Base-by-base conservation (phyloP, 2,329 filamentous ascomycete genomes). In the Tolypocladium album region DNA sequence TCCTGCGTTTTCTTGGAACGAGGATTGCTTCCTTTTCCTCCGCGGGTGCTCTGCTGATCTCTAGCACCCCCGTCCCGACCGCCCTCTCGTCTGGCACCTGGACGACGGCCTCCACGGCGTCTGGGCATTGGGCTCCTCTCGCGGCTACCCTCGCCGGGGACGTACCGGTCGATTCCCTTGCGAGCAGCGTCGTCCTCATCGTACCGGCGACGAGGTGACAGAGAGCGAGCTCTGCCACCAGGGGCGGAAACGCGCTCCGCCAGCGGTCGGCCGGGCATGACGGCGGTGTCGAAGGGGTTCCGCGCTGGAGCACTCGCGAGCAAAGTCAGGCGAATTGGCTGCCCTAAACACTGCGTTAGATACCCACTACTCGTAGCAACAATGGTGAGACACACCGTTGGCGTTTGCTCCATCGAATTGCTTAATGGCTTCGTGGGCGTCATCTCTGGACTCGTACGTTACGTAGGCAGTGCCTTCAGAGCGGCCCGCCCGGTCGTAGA, bases 321-420 rank as follows among this genome's bases (percentile, higher is more conserved):
- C 39, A 93, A 77, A 0, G 83, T 83, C 60, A 96, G 74, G 40
- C 82, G 85, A 67, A 96, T 96, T 4, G 90, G 91, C 74, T 93
- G 90, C 56, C 89, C 88, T 86, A 53, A 1, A 56, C 12, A 24
- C 3, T 4, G 17, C 38, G 59, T 53, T 57, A 61, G 58, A 24
- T 12, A n/a, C 9, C 2, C 43, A 6, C 22, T 12, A 4, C 45
- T 34, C 7, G 36, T 9, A 13, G 36, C 4, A 4, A 9, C 22
- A 7, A 3, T 31, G 27, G 13, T 7, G 55, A 12, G 45, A 60
- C 61, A 43, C 77, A 81, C 88, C 88, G 67, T 94, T 92, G 60
- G 92, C 92, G 70, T 96, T 96, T 64, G 92, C 92, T 60, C 90
- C 90, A 70, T 97, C 88, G 69, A 88, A 97, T 67, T 96, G 88